Percentiles rank a stretch among this genome's conserved stretches.
Conservation (phyloP, 495 filamentous ascomycete species). For the Penicillium atrosanguineum region DNA sequence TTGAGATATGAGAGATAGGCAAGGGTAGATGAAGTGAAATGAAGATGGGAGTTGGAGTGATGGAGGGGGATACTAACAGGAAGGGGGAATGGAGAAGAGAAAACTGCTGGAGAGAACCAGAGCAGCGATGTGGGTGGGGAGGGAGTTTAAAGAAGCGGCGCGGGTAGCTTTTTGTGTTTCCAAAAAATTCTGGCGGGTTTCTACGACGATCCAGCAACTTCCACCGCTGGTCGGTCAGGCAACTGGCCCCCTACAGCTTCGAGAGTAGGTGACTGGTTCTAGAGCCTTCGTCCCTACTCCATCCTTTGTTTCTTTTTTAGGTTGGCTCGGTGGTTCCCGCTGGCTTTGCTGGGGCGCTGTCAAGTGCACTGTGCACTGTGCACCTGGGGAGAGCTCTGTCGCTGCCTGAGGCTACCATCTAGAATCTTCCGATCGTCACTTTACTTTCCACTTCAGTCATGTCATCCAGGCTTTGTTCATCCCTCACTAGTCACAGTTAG, state of each 20-base stretch:
- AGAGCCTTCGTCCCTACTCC: slow-evolving; percentile 18
- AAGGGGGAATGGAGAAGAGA: slow-evolving; percentile 10
- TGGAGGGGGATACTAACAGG: background rate
- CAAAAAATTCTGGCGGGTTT: slow-evolving; percentile 39
- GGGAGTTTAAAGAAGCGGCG: slow-evolving; percentile 3
- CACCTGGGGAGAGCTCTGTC: slow-evolving; percentile 8
- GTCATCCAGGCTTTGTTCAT: background rate
- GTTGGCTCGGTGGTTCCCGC: background rate
- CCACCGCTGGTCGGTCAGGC: slow-evolving; percentile 33
- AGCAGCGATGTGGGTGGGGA: background rate
- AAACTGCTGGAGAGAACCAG: slow-evolving; percentile 8
- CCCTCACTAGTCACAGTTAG: too few species aligned
- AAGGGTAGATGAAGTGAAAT: background rate
- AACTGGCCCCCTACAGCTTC: slow-evolving; percentile 8
- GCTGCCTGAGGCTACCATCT: slow-evolving; percentile 14
- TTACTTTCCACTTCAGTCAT: too few species aligned
- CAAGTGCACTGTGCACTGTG: background rate
- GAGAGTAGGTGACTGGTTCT: slow-evolving; percentile 19
- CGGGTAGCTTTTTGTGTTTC: slow-evolving; percentile 33
- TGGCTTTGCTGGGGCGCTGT: background rate
- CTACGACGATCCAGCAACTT: slow-evolving; percentile 49
- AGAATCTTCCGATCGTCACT: slow-evolving; percentile 11
- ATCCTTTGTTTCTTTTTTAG: background rate
- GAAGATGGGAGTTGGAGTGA: slow-evolving; percentile 1
- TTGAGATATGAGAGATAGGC: background rate